These are phyloP conservation scores for Solanum hybrid DNA, from an alignment of 305 asterid species.

Conservation along the genomic window DNA sequence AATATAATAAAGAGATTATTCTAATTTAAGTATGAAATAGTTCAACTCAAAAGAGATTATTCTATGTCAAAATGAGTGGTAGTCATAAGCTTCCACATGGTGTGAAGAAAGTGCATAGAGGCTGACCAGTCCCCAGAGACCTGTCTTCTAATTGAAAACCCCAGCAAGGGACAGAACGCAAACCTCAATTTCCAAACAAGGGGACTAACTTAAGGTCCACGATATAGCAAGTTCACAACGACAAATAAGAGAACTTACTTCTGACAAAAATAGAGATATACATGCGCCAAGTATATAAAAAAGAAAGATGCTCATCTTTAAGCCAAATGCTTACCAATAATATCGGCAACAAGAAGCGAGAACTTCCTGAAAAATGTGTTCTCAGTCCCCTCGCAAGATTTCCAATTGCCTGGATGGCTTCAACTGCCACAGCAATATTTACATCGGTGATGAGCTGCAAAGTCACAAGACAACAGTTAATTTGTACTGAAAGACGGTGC, in stretches of 20 bases:
- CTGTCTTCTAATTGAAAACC: background rate
- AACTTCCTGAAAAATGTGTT: constrained; percentile 71
- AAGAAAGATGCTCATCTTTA: background rate
- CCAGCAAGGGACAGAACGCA: background rate
- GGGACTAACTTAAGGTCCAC: background rate
- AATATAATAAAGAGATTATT: background rate
- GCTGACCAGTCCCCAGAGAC: background rate
- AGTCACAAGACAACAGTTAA: constrained; percentile 6
- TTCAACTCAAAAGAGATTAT: background rate
- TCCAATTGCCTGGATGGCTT: constrained; percentile 94
- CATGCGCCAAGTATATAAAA: background rate
- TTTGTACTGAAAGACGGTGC: background rate
- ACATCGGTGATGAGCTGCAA: constrained; percentile 95
- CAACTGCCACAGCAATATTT: constrained; percentile 98
- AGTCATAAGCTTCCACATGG: background rate
- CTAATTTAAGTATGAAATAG: background rate
- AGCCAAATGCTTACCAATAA: constrained; percentile 59
- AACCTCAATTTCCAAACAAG: background rate
- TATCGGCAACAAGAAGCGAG: constrained; percentile 78
- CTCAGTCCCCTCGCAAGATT: constrained; percentile 95
- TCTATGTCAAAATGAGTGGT: background rate
- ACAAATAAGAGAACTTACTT: background rate
- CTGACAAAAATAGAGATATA: background rate
- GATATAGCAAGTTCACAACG: background rate
- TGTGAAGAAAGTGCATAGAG: background rate